Conservation (phyloP, 2,329 filamentous ascomycete genomes). For the Fusarium circinatum region DNA sequence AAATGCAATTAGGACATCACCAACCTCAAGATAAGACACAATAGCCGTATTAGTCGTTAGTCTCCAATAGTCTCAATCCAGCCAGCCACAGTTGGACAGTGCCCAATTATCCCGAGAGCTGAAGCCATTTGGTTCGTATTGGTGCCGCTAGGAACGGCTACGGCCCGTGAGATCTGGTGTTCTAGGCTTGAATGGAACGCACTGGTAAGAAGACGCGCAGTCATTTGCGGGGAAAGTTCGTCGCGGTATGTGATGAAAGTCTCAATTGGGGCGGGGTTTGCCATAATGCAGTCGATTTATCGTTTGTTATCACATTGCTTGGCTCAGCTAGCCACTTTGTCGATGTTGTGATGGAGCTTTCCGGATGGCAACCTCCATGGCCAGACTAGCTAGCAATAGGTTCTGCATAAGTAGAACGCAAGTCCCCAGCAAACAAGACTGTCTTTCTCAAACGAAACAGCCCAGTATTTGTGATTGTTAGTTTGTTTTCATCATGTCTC, state of each 20-base stretch:
- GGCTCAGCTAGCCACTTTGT: background rate
- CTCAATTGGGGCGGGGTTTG: background rate
- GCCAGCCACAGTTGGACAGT: background rate
- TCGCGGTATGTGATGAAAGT: slow-evolving; percentile 1
- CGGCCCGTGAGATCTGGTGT: slow-evolving; percentile 12
- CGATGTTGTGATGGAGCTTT: background rate
- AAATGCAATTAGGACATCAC: background rate
- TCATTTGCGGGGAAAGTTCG: background rate
- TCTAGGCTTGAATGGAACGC: background rate
- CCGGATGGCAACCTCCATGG: background rate
- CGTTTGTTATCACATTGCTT: background rate
- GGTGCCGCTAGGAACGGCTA: background rate
- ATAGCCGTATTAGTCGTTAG: background rate
- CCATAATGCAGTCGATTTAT: background rate
- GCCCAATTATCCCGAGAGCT: background rate
- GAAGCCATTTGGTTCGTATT: background rate
- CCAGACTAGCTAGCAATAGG: no score
- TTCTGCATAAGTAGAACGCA: background rate
- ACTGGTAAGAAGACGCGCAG: background rate
- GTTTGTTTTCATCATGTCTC: background rate
- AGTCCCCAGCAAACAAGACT: background rate
- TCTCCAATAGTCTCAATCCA: background rate
- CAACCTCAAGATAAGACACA: background rate
- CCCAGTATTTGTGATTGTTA: background rate
- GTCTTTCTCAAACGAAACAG: background rate